Evolutionary conservation across 495 filamentous ascomycete species (phyloP).

Genomic region (Tuber melanosporum): DNA sequence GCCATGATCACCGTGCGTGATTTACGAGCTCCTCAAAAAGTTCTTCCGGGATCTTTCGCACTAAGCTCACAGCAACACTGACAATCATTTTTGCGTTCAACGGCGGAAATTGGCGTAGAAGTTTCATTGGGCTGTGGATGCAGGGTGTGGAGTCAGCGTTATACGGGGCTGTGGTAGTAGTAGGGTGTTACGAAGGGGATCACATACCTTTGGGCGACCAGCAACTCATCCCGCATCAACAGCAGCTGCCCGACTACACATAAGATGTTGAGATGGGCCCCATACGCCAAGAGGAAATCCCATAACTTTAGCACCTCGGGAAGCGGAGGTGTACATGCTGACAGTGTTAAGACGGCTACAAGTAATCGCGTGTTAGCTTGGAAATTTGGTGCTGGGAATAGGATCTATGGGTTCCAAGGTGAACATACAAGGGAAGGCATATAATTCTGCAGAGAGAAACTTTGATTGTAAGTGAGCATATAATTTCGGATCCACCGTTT

Average conservation of each 20-base stretch:
- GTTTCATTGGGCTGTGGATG: conserved; percentile 71
- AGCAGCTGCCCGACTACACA: conserved; percentile 97
- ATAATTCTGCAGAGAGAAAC: conserved; percentile 83
- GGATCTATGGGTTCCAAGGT: background rate
- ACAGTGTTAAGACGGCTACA: conserved; percentile 73
- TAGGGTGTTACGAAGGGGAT: conserved; percentile 2
- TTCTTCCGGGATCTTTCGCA: conserved; percentile 78
- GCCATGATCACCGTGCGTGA: conserved; percentile 61
- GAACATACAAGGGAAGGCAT: conserved; percentile 72
- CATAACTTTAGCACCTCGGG: conserved; percentile 92
- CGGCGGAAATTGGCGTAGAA: conserved; percentile 81
- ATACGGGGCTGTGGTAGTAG: background rate
- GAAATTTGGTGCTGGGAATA: background rate
- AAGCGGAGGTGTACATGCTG: conserved; percentile 92
- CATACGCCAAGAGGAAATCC: conserved; percentile 97
- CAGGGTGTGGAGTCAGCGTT: conserved; percentile 7
- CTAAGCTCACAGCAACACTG: conserved; percentile 66
- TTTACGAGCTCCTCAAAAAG: conserved; percentile 80
- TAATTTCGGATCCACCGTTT: conserved; percentile 84
- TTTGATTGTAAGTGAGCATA: conserved; percentile 75
- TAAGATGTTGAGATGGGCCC: conserved; percentile 85
- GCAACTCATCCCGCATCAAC: conserved; percentile 73
- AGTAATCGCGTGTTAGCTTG: conserved; percentile 17
- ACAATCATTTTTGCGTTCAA: conserved; percentile 77
- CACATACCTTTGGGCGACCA: conserved; percentile 72